Evolutionary conservation across 768 basidiomycete species (phyloP), one percentile per base, ranked within the genome.

Genomic region (Leccinum olivaceopallidum): DNA sequence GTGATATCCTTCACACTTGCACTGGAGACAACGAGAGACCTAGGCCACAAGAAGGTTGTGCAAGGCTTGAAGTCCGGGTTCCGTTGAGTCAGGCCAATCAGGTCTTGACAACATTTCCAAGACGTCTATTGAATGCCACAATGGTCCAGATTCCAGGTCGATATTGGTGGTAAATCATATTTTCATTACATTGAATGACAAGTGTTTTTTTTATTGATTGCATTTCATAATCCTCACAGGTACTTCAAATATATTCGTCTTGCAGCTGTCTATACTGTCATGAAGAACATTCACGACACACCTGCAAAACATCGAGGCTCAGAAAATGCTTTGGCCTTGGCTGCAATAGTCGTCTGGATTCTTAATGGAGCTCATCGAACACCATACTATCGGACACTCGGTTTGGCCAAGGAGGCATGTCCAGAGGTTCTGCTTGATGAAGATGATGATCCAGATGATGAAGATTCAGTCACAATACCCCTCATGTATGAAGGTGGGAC

Each of bases 401-500:
- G 2, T 0, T 9, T 63, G 6, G 59, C 59, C 3, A n/a, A 44
- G 26, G 6, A 55, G 20, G 53, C 62, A 1, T 60, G 48, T 58
- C 52, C 56, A 1, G 24, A 50, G n/a, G 24, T 55, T 9, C 4
- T 44, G 8, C 8, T 44, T 6, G 42, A n/a, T 3, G 37, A 54
- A 3, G 12, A 57, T 6, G 39, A 16, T 1, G 49, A 63, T 26
- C 49, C 48, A 1, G 7, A 53, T 1, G 63, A 63, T 26, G 49
- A 20, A 2, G 34, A 61, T 18, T 22, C 54, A 44, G 8, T n/a
- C 4, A 58, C 53, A 0, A 2, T 2, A 0, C 60, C 63, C 0
- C 56, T 63, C 4, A 63, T 63, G 60, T 58, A 55, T 56, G 50
- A 61, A 2, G 63, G 56, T 14, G 63, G 63, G 0, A 5, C 36